Base-by-base conservation (phyloP, 768 basidiomycete genomes). In the Termitomyces titanicus region DNA sequence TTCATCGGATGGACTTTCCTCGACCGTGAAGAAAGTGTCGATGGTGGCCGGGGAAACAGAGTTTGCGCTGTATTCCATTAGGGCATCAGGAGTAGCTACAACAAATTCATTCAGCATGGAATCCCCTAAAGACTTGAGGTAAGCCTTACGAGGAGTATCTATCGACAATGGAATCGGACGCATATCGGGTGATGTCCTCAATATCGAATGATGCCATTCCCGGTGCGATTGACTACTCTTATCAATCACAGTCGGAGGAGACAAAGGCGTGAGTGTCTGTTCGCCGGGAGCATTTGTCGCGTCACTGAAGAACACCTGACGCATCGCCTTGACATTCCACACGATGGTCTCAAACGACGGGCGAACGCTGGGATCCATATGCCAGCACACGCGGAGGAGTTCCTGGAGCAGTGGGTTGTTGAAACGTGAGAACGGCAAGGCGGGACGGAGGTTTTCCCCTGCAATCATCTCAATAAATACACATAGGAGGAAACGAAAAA, bases 331-430 rank as follows among this genome's bases (percentile, higher is more conserved):
- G 47, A 88, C 60, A 13, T 74, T 74, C 6, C 63, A 56, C 2
- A 79, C 78, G 25, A 88, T 70, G 27, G 70, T 63, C 18, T 72
- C 66, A 62, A 90, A 90, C 0, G 74, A 55, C 3, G 83, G 82
- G 0, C 89, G 77, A n/a, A 61, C 54, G 7, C 64, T 61, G 1
- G 85, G 81, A 48, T 82, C 73, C 4, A 68, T 71, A 45, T 75
- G 67, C 88, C 88, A 91, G 59, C 83, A 86, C 3, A 61, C 40
- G 11, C 70, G 67, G 24, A 92, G 69, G 46, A 88, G 69, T 10
- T 75, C 68, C 61, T 72, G 70, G 35, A 76, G 68, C 2, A 65
- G 66, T 2, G 72, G 61, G 4, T 66, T 67, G 46, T 67, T 63
- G 58, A 74, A 60, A 50, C 64, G 61, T 45, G 74, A 62, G 42